Evolutionary conservation across 75 land plant species (phyloP), one percentile per base, ranked within the genome.

Genomic region (Ceratopteris richardii): DNA sequence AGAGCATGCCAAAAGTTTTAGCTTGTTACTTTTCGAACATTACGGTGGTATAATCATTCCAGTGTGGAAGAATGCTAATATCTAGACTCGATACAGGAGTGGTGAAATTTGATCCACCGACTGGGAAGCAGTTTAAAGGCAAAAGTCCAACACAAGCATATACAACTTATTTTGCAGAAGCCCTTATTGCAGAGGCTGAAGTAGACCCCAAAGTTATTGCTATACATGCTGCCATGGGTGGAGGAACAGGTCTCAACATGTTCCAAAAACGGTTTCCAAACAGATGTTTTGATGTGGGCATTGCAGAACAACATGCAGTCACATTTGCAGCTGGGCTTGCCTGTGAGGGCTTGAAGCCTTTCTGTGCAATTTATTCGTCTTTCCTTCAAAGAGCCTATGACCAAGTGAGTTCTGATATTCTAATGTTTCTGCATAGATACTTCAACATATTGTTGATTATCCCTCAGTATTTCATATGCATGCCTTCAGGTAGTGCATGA

Each of bases 231-330:
- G 88, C 80, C 24, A 81, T 80, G 82, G 78, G 74, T 12, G 68
- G 76, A 50, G 87, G 79, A 22, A 73, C 66, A 18, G 71, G 81
- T n/a, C 64, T 86, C 55, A 67, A 73, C 51, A 46, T 69, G 25
- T 80, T 83, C 50, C 71, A 64, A 47, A 70, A 69, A 40, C 56
- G 65, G 20, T 87, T 84, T 66, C 84, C 84, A 21, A 73, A 86
- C 9, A 77, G 73, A 59, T 83, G 74, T 37, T 86, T 86, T 61
- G 88, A 86, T 70, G 87, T 86, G 39, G 90, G 90, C 6, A 86
- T 86, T 65, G 84, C 90, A 12, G 87, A 86, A 30, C 90, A 83
- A 61, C 90, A 83, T 75, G 90, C 84, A 17, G 81, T 86, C 13
- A 86, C 90, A 48, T 86, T 86, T 71, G 67, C 90, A 59, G 84